phyloP scores from a whole-genome alignment of 2,329 filamentous ascomycete genomes.

The Alternaria gaisen region DNA sequence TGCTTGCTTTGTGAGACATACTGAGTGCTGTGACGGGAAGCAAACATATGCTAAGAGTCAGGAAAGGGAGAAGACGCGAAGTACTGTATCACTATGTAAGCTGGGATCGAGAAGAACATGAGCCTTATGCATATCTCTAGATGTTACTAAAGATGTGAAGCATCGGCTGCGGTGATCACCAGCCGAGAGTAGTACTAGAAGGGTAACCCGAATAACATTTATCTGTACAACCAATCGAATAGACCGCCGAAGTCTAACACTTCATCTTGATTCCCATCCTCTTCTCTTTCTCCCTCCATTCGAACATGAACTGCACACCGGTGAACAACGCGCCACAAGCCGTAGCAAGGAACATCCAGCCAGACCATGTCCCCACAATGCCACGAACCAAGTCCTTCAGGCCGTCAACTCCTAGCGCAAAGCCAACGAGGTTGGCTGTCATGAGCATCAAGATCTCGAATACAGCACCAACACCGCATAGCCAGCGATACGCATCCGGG shows the following conservation, averaged over 20 bases:
- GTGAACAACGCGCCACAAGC: constrained; percentile 82
- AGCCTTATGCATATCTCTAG: background rate
- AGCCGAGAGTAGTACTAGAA: background rate
- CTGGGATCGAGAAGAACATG: background rate
- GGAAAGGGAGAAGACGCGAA: background rate
- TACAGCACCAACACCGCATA: constrained; percentile 83
- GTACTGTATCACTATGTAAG: background rate
- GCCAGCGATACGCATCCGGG: constrained; percentile 77
- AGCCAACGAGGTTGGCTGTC: constrained; percentile 91
- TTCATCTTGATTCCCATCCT: constrained; percentile 83
- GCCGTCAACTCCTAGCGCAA: constrained; percentile 90
- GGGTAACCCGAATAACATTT: background rate
- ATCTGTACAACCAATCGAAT: background rate
- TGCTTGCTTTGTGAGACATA: background rate
- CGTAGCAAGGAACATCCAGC: constrained; percentile 74
- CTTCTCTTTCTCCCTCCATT: constrained; percentile 85
- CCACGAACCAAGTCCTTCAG: constrained; percentile 77
- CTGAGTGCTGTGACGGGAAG: background rate
- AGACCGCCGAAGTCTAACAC: constrained; percentile 63
- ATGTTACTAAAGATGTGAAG: background rate
- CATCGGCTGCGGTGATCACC: background rate
- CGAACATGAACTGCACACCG: constrained; percentile 94
- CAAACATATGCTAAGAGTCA: background rate
- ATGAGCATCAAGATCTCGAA: constrained; percentile 95
- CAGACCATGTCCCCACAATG: constrained; percentile 79